Evolutionary conservation across 441 rosid species (phyloP).

Genomic region (Viola pubescens): DNA sequence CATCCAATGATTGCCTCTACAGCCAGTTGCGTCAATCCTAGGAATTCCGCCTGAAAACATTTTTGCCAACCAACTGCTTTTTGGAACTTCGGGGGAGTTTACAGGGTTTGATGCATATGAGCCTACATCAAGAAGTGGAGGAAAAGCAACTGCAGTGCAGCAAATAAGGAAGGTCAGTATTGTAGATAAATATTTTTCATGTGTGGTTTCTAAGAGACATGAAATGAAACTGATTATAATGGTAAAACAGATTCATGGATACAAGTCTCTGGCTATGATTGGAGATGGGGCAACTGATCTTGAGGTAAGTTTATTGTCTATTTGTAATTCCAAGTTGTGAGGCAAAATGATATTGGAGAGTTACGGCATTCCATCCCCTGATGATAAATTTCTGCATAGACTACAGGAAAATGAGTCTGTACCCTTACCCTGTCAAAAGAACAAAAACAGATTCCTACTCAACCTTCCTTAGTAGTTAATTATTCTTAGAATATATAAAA

Average conservation of each 20-base stretch:
- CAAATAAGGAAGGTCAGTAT: conserved; percentile 63
- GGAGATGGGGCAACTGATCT: conserved; percentile 99
- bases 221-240: conserved; percentile 17
- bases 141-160: conserved; percentile 92
- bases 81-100: conserved; percentile 69
- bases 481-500: too few species aligned
- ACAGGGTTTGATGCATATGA: conserved; percentile 73
- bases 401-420: background rate
- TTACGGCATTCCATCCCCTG: too few species aligned
- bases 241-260: conserved; percentile 49
- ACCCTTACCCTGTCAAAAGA: background rate
- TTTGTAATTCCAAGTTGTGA: background rate
- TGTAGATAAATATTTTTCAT: conserved; percentile 6
- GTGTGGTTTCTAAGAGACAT: conserved; percentile 9
- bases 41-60: conserved; percentile 74
- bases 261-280: conserved; percentile 75
- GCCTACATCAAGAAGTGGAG: conserved; percentile 95
- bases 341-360: background rate
- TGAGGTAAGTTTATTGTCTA: conserved; percentile 41
- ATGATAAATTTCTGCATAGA: background rate
- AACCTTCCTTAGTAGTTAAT: too few species aligned
- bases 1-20: conserved; percentile 18
- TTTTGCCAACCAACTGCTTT: conserved; percentile 81
- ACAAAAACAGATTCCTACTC: too few species aligned
- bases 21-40: conserved; percentile 91